Base-by-base conservation (phyloP, 176 grass and related monocot genomes). In the Paspalum notatum region DNA sequence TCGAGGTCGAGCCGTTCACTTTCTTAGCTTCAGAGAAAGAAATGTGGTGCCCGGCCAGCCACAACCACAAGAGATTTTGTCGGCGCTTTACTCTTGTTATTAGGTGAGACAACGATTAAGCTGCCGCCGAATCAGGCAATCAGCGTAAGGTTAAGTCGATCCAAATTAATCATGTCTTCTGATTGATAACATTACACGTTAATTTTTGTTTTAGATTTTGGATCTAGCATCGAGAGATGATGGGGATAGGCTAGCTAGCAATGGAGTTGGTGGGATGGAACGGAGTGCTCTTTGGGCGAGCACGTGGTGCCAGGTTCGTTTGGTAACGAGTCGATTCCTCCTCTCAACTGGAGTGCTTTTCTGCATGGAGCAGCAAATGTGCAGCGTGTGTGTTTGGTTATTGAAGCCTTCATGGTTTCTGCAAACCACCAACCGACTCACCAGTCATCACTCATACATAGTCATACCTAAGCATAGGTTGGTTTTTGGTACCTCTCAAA, bases 31-130 rank as follows among this genome's bases (percentile, higher is more conserved):
- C 68, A 24, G 2, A 61, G 22, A 59, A 82, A 10, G 10, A 51
- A 12, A 64, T 10, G 64, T 26, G 74, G 20, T 64, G 74, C 61
- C n/a, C 39, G 20, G 20, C 26, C 32, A 32, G 32, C 32, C 32
- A 32, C 32, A 32, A 32, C 32, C 21, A 4, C 55, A 26, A 44
- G 24, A 25, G 22, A 45, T 59, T 59, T 59, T 79, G 79, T 61
- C 61, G 76, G 55, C 44, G 87, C 70, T 80, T 89, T 89, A 71
- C 82, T 76, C 76, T 9, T 84, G 55, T 26, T 74, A 18, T 51
- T 55, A 53, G 44, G 58, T 78, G 69, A 12, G 26, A 5, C 24
- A 42, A 80, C 41, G 62, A 68, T 79, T 48, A 44, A 25, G 22
- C 69, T 43, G 32, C 42, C 25, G 22, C 46, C 16, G 9, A 54